Percentiles rank a stretch among this genome's conserved stretches.
phyloP scores from a whole-genome alignment of 1,284 basidiomycete species.

The Wolfiporia cocos region DNA sequence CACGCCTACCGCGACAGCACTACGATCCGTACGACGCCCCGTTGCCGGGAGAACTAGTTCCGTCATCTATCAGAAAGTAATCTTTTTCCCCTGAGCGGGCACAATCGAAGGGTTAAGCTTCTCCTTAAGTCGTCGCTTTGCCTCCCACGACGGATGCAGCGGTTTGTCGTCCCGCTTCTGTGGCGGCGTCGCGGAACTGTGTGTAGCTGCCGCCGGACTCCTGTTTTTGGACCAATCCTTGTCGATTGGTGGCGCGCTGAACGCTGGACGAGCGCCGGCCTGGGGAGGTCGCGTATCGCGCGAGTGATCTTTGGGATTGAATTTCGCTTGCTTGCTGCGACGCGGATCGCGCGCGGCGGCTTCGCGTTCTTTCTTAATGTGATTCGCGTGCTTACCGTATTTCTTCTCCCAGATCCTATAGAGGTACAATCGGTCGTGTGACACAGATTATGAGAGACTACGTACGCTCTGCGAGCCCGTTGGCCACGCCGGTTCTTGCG shows the following conservation, averaged over 20 bases:
- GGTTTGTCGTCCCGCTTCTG: slow-evolving; percentile 31
- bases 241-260: slow-evolving; percentile 3
- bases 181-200: slow-evolving; percentile 5
- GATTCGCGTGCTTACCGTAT: slow-evolving; percentile 87
- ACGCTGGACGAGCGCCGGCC: slow-evolving; percentile 1
- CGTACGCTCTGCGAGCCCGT: slow-evolving; percentile 86
- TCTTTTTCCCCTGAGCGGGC: slow-evolving; percentile 61
- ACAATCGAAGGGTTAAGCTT: slow-evolving; percentile 48
- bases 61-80: slow-evolving; percentile 49
- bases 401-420: slow-evolving; percentile 96
- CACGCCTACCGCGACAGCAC: too few relatives aligned
- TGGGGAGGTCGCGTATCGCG: neutral
- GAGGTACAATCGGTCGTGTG: slow-evolving; percentile 5
- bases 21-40: too few relatives aligned
- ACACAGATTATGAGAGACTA: slow-evolving; percentile 18
- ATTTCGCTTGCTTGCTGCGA: neutral
- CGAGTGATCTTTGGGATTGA: neutral
- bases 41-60: too few relatives aligned
- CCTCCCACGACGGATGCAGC: slow-evolving; percentile 92
- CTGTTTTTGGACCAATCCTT: slow-evolving; percentile 7
- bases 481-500: slow-evolving; percentile 85
- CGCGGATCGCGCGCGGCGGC: slow-evolving; percentile 16
- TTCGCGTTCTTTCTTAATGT: slow-evolving; percentile 65
- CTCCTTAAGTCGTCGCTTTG: slow-evolving; percentile 76
- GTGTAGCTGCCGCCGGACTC: neutral